A percentile compares a stretch with the other conserved stretches of the same genome.
Evolutionary conservation across 1,284 basidiomycete genomes (phyloP).

Genomic region (Pseudozyma tsukubaensis): DNA sequence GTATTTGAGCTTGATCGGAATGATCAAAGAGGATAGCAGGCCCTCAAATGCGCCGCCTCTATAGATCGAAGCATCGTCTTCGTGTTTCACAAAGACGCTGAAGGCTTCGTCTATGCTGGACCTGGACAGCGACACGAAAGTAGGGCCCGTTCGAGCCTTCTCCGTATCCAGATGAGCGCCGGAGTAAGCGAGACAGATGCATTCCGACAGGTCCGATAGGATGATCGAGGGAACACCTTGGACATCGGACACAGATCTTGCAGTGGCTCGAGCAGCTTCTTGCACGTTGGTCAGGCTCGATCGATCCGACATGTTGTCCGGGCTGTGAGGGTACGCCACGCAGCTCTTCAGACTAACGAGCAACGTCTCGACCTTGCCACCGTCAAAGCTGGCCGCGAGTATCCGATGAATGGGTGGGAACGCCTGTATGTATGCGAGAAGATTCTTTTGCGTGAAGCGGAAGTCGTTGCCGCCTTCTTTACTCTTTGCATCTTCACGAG

Average conservation of each 20-base stretch:
- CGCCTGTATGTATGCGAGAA: constrained; percentile 82
- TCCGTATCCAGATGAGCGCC: constrained; percentile 2
- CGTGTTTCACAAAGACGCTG: constrained; percentile 71
- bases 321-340: constrained; percentile 82
- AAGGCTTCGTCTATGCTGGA: constrained; percentile 85
- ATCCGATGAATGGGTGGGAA: constrained; percentile 70
- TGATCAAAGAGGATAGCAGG: constrained; percentile 74
- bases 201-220: constrained; percentile 85
- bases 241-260: constrained; percentile 74
- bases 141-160: constrained; percentile 73
- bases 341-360: constrained; percentile 83
- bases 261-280: constrained; percentile 77
- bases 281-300: constrained; percentile 84
- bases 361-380: constrained; percentile 76
- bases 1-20: constrained; percentile 93
- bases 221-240: constrained; percentile 78
- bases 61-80: constrained; percentile 77
- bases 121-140: constrained; percentile 88
- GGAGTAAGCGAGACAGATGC: constrained; percentile 81
- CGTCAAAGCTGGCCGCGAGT: constrained; percentile 63
- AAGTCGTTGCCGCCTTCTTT: constrained; percentile 12
- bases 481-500: neutral
- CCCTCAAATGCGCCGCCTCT: constrained; percentile 84
- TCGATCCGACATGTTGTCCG: constrained; percentile 87
- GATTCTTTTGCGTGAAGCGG: constrained; percentile 85